phyloP scores from a whole-genome alignment of 352 stramenopile species.

The Phytophthora tentaculata region DNA sequence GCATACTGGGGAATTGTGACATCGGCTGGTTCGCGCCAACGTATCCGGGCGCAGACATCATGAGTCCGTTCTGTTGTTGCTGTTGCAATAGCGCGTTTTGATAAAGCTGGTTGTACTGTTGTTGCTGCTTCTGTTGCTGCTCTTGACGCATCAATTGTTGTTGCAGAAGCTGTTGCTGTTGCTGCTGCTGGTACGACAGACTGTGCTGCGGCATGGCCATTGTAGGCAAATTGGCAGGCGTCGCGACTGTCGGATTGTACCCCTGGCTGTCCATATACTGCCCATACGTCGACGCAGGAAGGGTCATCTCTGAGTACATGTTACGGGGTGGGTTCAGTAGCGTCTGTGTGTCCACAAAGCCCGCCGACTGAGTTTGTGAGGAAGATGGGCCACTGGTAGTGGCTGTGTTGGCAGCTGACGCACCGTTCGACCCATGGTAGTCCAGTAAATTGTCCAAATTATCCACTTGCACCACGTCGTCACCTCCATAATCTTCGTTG shows the following conservation, averaged over 20 bases:
- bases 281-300: conserved; percentile 27
- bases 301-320: conserved; percentile 58
- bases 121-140: conserved; percentile 58
- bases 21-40: conserved; percentile 39
- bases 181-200: conserved; percentile 46
- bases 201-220: conserved; percentile 48
- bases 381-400: background rate
- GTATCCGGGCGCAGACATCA: conserved; percentile 46
- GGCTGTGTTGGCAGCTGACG: conserved; percentile 8
- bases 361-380: conserved; percentile 22
- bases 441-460: conserved; percentile 88
- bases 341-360: conserved; percentile 75
- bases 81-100: conserved; percentile 56
- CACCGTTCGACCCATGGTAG: conserved; percentile 57
- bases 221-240: conserved; percentile 25
- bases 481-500: conserved; percentile 82
- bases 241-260: conserved; percentile 33
- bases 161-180: conserved; percentile 56
- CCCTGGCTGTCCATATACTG: conserved; percentile 40
- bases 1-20: conserved; percentile 61
- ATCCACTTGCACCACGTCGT: conserved; percentile 85
- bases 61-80: conserved; percentile 49
- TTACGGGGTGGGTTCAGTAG: conserved; percentile 65
- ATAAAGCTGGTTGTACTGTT: conserved; percentile 68
- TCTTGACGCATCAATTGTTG: conserved; percentile 67